Evolutionary conservation across 495 filamentous ascomycete species (phyloP).

Genomic region (Penicillium riverlandense): DNA sequence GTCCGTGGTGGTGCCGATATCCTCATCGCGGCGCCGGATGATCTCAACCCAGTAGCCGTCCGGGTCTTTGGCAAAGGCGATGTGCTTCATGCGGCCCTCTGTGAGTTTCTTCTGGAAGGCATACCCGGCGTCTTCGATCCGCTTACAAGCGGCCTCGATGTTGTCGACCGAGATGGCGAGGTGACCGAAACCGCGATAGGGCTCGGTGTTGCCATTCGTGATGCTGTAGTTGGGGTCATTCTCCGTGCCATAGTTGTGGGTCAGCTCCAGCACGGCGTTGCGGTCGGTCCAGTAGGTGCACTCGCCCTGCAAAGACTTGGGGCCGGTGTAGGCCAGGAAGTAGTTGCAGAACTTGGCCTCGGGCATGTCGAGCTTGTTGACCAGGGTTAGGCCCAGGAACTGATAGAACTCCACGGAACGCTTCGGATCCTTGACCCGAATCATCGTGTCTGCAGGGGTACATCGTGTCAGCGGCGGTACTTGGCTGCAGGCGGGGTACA

Average conservation of each 20-base stretch:
- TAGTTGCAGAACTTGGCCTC: slow-evolving; percentile 83
- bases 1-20: slow-evolving; percentile 44
- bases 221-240: slow-evolving; percentile 73
- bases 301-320: slow-evolving; percentile 68
- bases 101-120: slow-evolving; percentile 88
- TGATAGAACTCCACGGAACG: slow-evolving; percentile 90
- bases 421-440: slow-evolving; percentile 92
- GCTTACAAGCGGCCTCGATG: slow-evolving; percentile 79
- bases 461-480: slow-evolving; percentile 9
- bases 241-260: slow-evolving; percentile 96
- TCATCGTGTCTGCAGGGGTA: slow-evolving; percentile 48
- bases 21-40: slow-evolving; percentile 48
- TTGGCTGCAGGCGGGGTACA: slow-evolving; percentile 2
- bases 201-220: slow-evolving; percentile 85
- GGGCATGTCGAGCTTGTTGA: slow-evolving; percentile 65
- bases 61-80: slow-evolving; percentile 89
- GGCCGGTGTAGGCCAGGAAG: slow-evolving; percentile 52
- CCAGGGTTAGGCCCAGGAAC: slow-evolving; percentile 79
- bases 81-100: slow-evolving; percentile 80
- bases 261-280: slow-evolving; percentile 85
- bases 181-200: slow-evolving; percentile 83
- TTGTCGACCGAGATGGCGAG: slow-evolving; percentile 83
- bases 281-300: slow-evolving; percentile 68
- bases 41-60: slow-evolving; percentile 90
- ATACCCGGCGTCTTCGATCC: slow-evolving; percentile 84